A percentile compares a stretch with the other conserved stretches of the same genome.
These are phyloP conservation scores for Obelidium mucronatum DNA, from an alignment of 192 early-diverging fungal species.

Conservation along the genomic window DNA sequence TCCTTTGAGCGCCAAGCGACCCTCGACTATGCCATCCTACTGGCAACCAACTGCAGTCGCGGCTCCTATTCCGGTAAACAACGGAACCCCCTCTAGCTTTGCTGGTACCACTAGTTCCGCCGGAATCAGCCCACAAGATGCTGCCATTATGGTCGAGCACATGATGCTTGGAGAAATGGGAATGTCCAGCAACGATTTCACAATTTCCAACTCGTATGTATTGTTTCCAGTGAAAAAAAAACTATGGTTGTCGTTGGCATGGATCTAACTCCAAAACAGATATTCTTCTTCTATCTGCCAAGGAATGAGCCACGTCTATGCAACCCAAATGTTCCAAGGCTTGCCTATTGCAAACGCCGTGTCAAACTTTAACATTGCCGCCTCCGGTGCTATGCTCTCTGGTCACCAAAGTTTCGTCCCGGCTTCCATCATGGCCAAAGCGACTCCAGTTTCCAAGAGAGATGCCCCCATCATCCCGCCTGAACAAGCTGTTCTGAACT, in stretches of 20 bases:
- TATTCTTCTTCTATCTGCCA: too few species aligned
- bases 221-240: too few species aligned
- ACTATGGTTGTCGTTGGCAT: too few species aligned
- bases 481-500: not conserved
- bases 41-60: not conserved
- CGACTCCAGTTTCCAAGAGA: not conserved
- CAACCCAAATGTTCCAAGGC: constrained; percentile 10
- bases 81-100: not conserved
- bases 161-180: not conserved
- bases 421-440: not conserved
- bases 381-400: not conserved
- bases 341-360: too few species aligned
- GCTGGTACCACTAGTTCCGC: not conserved
- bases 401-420: not conserved
- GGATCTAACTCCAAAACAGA: too few species aligned
- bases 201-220: not conserved
- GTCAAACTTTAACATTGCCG: constrained; percentile 19
- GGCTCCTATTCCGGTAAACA: not conserved
- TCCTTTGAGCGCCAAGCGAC: not conserved
- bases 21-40: not conserved
- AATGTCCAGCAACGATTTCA: not conserved
- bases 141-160: not conserved
- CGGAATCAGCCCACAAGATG: not conserved
- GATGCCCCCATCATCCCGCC: not conserved
- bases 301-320: constrained; percentile 15